phyloP scores from a whole-genome alignment of 192 early-diverging fungal species.

The Gaertneriomyces sp. region DNA sequence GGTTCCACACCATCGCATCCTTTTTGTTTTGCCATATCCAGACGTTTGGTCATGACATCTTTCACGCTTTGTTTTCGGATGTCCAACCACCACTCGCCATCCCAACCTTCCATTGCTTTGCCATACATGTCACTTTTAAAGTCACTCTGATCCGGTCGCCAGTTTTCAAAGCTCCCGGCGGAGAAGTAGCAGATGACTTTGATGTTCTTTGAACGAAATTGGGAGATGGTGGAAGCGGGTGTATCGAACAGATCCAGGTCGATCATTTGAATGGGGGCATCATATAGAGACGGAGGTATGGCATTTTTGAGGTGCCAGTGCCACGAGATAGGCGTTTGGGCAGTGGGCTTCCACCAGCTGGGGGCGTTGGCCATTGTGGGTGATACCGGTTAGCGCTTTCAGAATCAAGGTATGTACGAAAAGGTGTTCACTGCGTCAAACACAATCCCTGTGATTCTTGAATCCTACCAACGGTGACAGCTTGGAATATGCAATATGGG shows the following conservation, averaged over 20 bases:
- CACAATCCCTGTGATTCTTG: too few relatives aligned
- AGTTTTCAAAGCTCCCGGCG: conserved; percentile 15
- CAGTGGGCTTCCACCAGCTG: conserved; percentile 4
- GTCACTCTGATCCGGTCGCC: not conserved
- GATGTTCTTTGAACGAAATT: not conserved
- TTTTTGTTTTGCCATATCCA: conserved; percentile 3
- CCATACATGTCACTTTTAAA: not conserved
- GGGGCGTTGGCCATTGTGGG: not conserved
- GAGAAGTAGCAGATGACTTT: conserved; percentile 20
- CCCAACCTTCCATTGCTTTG: conserved; percentile 6
- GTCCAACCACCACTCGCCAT: conserved; percentile 6
- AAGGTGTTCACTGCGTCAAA: too few relatives aligned
- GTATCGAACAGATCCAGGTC: conserved; percentile 17
- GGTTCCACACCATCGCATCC: conserved; percentile 12
- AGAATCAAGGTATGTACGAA: too few relatives aligned
- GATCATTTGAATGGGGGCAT: not conserved
- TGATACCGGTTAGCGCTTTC: too few relatives aligned
- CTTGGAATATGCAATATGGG: too few relatives aligned
- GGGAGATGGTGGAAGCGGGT: not conserved
- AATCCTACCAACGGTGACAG: too few relatives aligned
- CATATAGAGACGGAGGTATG: not conserved
- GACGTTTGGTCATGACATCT: not conserved
- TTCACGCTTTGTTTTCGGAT: not conserved
- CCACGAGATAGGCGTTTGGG: not conserved
- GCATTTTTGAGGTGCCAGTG: not conserved